Evolutionary conservation across 176 grass and related monocot species (phyloP).

Genomic region (Zea luxurians): DNA sequence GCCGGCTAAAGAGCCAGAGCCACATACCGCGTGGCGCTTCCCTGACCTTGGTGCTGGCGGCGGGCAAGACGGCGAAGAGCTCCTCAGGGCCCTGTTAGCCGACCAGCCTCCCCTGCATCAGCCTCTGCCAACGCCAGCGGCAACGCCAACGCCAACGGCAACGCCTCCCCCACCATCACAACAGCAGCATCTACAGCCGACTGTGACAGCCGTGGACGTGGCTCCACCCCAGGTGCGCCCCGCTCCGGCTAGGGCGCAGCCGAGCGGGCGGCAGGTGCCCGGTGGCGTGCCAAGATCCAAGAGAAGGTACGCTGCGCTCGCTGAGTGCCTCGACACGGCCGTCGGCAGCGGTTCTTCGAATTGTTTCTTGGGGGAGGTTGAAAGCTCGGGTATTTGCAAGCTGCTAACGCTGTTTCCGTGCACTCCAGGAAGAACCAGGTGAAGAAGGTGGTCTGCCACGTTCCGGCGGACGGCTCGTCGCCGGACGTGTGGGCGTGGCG

Average conservation of each 20-base stretch:
- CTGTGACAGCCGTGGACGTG: constrained; percentile 10
- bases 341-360: not conserved
- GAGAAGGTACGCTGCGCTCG: constrained; percentile 51
- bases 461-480: constrained; percentile 69
- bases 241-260: constrained; percentile 37
- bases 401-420: not conserved
- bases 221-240: not conserved
- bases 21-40: constrained; percentile 30
- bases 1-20: constrained; percentile 1
- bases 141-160: not conserved
- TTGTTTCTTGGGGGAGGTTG: not conserved
- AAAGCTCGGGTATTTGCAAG: not conserved
- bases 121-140: not conserved
- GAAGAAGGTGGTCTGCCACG: constrained; percentile 81
- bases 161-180: not conserved
- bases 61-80: constrained; percentile 59
- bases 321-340: not conserved
- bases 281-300: constrained; percentile 62
- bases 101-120: not conserved
- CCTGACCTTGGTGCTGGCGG: constrained; percentile 16
- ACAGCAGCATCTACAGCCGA: not conserved
- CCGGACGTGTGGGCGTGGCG: constrained; percentile 90
- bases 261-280: constrained; percentile 28
- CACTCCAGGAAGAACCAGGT: constrained; percentile 79
- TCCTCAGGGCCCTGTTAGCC: constrained; percentile 54